Percentiles rank a stretch among this genome's conserved stretches.
These are phyloP conservation scores for Daldinia concentrica DNA, from an alignment of 495 filamentous ascomycete genomes.

Conservation along the genomic window DNA sequence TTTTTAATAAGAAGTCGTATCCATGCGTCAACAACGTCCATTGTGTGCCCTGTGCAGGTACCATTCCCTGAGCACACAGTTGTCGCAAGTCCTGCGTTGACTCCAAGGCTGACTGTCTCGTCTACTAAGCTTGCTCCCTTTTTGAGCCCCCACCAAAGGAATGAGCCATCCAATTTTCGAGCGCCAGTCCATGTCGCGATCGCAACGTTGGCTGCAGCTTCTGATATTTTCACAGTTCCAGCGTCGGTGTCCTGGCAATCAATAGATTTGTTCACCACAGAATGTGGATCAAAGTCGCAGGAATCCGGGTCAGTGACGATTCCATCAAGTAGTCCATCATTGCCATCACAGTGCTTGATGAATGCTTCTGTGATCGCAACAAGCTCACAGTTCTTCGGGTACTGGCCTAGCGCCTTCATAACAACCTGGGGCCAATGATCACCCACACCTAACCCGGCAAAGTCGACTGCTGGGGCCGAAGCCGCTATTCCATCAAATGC, in stretches of 20 bases:
- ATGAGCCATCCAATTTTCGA: conserved; percentile 4
- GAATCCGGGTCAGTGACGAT: conserved; percentile 48
- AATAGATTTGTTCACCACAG: conserved; percentile 42
- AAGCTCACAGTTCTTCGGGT: conserved; percentile 42
- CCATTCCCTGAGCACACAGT: conserved; percentile 29
- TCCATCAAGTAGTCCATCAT: conserved; percentile 53
- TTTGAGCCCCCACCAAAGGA: conserved; percentile 31
- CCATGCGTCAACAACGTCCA: conserved; percentile 19
- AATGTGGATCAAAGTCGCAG: conserved; percentile 51
- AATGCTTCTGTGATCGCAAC: conserved; percentile 43
- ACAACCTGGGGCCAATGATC: conserved; percentile 43
- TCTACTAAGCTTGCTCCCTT: conserved; percentile 20
- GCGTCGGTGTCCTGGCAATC: conserved; percentile 22
- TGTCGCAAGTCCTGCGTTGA: conserved; percentile 22
- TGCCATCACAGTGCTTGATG: conserved; percentile 48
- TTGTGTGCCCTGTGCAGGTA: conserved; percentile 29
- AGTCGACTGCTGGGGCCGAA: conserved; percentile 49
- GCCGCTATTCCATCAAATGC: conserved; percentile 56
- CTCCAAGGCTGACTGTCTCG: background rate
- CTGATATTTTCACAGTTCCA: conserved; percentile 19
- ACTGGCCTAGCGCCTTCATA: conserved; percentile 40
- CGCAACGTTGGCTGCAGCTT: conserved; percentile 28
- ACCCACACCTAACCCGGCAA: conserved; percentile 26
- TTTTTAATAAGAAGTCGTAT: conserved; percentile 36
- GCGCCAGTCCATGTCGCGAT: conserved; percentile 43